phyloP scores from a whole-genome alignment of 768 basidiomycete species.

The Lactarius vividus region DNA sequence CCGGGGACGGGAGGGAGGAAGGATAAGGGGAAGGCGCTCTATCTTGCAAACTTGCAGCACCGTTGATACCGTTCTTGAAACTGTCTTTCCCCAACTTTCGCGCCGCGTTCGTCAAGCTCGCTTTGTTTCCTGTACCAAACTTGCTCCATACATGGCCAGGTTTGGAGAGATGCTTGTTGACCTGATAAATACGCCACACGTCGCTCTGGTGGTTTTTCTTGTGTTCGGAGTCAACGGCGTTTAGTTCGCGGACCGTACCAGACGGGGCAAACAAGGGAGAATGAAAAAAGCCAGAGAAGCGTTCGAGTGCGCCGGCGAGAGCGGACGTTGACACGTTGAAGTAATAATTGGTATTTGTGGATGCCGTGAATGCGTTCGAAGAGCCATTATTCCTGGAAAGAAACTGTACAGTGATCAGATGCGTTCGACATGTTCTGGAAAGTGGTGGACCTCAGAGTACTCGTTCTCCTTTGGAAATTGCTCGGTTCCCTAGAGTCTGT shows the following conservation, averaged over 20 bases:
- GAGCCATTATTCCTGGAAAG: slow-evolving; percentile 78
- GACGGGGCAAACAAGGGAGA: slow-evolving; percentile 86
- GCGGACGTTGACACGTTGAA: slow-evolving; percentile 67
- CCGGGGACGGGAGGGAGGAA: slow-evolving; percentile 55
- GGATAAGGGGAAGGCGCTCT: slow-evolving; percentile 31
- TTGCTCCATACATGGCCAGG: slow-evolving; percentile 84
- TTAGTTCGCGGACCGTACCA: slow-evolving; percentile 85
- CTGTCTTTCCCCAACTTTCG: slow-evolving; percentile 52
- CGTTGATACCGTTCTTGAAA: slow-evolving; percentile 32
- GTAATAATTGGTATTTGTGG: slow-evolving; percentile 89
- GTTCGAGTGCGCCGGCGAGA: slow-evolving; percentile 66
- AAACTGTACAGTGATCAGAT: slow-evolving; percentile 44
- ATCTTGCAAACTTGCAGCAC: slow-evolving; percentile 35
- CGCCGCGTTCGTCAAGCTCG: slow-evolving; percentile 65
- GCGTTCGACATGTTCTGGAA: background rate
- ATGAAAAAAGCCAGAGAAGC: slow-evolving; percentile 87
- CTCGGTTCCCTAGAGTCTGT: slow-evolving; percentile 59
- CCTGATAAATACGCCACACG: slow-evolving; percentile 91
- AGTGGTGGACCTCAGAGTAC: slow-evolving; percentile 68
- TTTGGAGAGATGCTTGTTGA: slow-evolving; percentile 83
- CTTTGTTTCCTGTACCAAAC: slow-evolving; percentile 85
- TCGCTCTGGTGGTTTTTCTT: slow-evolving; percentile 93
- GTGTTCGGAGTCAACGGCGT: slow-evolving; percentile 96
- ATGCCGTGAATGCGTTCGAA: slow-evolving; percentile 92
- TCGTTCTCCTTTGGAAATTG: slow-evolving; percentile 92